A percentile compares a stretch with the other conserved stretches of the same genome.
Conservation (phyloP, 805 yeast species). For the Candida odintsovae region DNA sequence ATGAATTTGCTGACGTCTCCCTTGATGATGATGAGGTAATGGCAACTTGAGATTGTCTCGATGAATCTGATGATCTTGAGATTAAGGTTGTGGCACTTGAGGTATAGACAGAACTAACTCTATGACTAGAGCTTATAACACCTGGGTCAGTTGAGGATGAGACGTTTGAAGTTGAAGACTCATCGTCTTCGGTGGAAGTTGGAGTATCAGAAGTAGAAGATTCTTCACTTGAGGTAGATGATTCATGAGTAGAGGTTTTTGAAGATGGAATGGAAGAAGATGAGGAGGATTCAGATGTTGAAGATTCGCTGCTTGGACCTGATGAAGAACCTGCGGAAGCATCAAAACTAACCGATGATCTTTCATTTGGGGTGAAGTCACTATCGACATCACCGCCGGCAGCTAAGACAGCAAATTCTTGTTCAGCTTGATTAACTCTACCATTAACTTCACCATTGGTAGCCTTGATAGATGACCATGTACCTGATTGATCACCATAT, state of each 20-base stretch:
- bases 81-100: slow-evolving; percentile 6
- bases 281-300: not conserved
- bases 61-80: slow-evolving; percentile 7
- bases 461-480: slow-evolving; percentile 54
- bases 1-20: slow-evolving; percentile 8
- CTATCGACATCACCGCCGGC: slow-evolving; percentile 25
- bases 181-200: slow-evolving; percentile 1
- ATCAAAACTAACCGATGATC: slow-evolving; percentile 8
- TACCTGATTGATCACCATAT: slow-evolving; percentile 51
- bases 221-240: slow-evolving; percentile 1
- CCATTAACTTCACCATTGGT: slow-evolving; percentile 58
- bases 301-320: not conserved
- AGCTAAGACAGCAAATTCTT: slow-evolving; percentile 35
- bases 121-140: slow-evolving; percentile 4
- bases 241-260: not conserved
- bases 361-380: slow-evolving; percentile 10
- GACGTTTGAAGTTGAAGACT: slow-evolving; percentile 5
- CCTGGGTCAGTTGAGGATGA: not conserved
- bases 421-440: slow-evolving; percentile 40
- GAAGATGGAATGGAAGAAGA: not conserved
- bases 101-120: slow-evolving; percentile 5
- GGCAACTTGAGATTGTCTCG: slow-evolving; percentile 3
- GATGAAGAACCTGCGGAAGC: not conserved
- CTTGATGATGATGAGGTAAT: slow-evolving; percentile 12
- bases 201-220: slow-evolving; percentile 2